Percentiles rank a stretch among this genome's conserved stretches.
phyloP scores from a whole-genome alignment of 306 rosid species.

The Crotalaria pallida region DNA sequence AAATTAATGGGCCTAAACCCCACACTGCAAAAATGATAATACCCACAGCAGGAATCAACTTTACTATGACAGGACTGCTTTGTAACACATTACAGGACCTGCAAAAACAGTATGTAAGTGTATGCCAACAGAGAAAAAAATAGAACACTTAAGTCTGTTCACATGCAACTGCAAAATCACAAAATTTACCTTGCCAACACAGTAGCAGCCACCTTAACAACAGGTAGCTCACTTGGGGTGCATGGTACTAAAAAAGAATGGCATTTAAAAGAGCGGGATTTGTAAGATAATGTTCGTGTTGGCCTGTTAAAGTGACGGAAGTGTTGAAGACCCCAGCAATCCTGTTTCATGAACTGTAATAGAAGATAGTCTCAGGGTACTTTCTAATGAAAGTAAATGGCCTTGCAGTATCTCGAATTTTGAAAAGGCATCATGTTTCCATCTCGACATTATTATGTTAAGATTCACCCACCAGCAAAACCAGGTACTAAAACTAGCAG shows the following conservation, averaged over 20 bases:
- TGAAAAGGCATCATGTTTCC: neutral
- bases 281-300: conserved; percentile 37
- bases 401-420: conserved; percentile 7
- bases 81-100: conserved; percentile 61
- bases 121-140: neutral
- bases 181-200: conserved; percentile 57
- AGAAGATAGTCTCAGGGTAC: conserved; percentile 15
- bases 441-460: conserved; percentile 1
- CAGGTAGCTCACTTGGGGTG: conserved; percentile 37
- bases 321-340: conserved; percentile 33
- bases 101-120: conserved; percentile 26
- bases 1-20: conserved; percentile 76
- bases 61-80: conserved; percentile 50
- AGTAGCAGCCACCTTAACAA: conserved; percentile 41
- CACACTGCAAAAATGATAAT: conserved; percentile 66
- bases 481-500: conserved; percentile 12
- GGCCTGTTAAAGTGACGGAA: conserved; percentile 38
- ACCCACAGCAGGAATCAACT: conserved; percentile 67
- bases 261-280: conserved; percentile 54
- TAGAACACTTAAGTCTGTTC: conserved; percentile 1
- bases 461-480: conserved; percentile 15
- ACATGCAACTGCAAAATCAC: neutral
- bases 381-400: conserved; percentile 21
- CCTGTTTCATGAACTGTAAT: conserved; percentile 47
- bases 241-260: conserved; percentile 48